These are phyloP conservation scores for Powellomyces hirtus DNA, from an alignment of 192 early-diverging fungal genomes.

Conservation along the genomic window DNA sequence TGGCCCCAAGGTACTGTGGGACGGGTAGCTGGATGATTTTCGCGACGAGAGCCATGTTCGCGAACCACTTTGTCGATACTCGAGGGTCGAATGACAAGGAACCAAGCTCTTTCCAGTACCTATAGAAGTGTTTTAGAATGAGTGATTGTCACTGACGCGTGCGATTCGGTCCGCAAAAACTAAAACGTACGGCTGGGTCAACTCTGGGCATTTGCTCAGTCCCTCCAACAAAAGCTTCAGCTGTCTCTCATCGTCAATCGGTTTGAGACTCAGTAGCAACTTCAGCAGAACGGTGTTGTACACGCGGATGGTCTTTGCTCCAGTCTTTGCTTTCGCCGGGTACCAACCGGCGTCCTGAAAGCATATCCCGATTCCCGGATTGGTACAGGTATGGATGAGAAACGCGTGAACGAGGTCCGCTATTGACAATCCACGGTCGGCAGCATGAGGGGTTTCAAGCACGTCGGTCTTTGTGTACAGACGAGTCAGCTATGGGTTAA, in stretches of 20 bases:
- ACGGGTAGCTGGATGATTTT: conserved; percentile 67
- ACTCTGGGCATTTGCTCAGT: conserved; percentile 67
- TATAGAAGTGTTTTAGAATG: conserved; percentile 17
- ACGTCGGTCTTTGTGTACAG: conserved; percentile 53
- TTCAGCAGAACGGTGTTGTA: conserved; percentile 54
- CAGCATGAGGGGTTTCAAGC: conserved; percentile 12
- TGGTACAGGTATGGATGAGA: conserved; percentile 69
- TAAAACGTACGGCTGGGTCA: conserved; percentile 63
- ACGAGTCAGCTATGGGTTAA: conserved; percentile 2
- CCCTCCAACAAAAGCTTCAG: conserved; percentile 64
- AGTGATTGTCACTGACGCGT: too few species aligned
- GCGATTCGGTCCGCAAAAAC: too few species aligned
- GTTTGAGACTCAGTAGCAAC: conserved; percentile 58
- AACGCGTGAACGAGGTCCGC: conserved; percentile 68
- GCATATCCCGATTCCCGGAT: conserved; percentile 71
- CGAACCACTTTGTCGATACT: conserved; percentile 67
- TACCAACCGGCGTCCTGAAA: conserved; percentile 78
- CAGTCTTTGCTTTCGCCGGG: conserved; percentile 43
- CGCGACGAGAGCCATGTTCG: conserved; percentile 71
- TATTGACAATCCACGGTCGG: conserved; percentile 26
- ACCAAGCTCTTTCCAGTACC: conserved; percentile 59
- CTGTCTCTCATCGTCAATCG: conserved; percentile 65
- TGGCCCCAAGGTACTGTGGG: conserved; percentile 43
- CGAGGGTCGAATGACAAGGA: conserved; percentile 71
- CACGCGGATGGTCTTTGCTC: conserved; percentile 33